phyloP scores from a whole-genome alignment of 805 yeast genomes.

The Metschnikowia lachancei region DNA sequence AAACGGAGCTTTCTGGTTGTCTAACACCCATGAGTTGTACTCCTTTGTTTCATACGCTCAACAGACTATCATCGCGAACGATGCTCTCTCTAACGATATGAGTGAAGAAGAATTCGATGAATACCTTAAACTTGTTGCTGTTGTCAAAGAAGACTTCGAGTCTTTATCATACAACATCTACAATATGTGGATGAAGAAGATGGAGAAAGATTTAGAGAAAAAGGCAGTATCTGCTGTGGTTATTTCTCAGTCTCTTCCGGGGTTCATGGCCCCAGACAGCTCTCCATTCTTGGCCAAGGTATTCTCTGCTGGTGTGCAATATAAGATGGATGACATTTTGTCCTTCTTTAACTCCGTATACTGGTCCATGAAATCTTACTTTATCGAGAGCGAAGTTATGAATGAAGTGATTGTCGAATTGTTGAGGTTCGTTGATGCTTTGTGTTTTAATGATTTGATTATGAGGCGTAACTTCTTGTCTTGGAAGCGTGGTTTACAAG shows the following conservation, averaged over 20 bases:
- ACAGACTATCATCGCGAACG: slow-evolving; percentile 83
- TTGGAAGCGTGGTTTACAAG: slow-evolving; percentile 97
- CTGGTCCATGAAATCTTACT: slow-evolving; percentile 90
- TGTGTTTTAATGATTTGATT: slow-evolving; percentile 90
- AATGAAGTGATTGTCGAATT: slow-evolving; percentile 81
- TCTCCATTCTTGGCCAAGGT: slow-evolving; percentile 81
- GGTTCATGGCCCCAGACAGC: slow-evolving; percentile 84
- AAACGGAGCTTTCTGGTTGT: slow-evolving; percentile 96
- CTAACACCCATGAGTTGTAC: slow-evolving; percentile 91
- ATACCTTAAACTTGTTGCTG: slow-evolving; percentile 82
- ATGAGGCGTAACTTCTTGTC: slow-evolving; percentile 92
- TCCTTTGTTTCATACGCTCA: slow-evolving; percentile 95
- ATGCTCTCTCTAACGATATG: slow-evolving; percentile 75
- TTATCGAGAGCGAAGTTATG: slow-evolving; percentile 80
- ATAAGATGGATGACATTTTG: slow-evolving; percentile 92
- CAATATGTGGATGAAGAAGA: slow-evolving; percentile 94
- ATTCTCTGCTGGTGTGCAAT: slow-evolving; percentile 66
- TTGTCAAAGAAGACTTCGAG: slow-evolving; percentile 91
- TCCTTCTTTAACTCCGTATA: slow-evolving; percentile 85
- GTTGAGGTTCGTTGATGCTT: slow-evolving; percentile 82
- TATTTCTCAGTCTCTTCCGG: slow-evolving; percentile 91
- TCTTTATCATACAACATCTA: slow-evolving; percentile 89
- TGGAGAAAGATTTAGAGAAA: slow-evolving; percentile 86
- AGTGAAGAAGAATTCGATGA: slow-evolving; percentile 87
- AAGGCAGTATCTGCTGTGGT: slow-evolving; percentile 95